Evolutionary conservation across 306 rosid genomes (phyloP).

Genomic region (Cucumis cinereus): DNA sequence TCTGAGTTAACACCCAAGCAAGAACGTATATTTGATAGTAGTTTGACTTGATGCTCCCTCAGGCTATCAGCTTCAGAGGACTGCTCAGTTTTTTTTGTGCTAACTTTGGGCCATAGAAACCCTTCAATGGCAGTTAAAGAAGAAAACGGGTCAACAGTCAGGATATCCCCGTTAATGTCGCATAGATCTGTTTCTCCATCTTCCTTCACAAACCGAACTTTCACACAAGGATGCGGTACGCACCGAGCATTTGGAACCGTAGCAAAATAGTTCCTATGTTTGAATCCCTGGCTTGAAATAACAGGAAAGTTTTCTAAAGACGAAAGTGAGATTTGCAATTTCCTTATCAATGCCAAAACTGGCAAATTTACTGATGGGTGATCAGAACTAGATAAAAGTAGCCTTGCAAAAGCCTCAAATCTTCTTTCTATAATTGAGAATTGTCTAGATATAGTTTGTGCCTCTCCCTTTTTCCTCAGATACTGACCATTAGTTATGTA

Average conservation of each 20-base stretch:
- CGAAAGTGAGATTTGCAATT: constrained; percentile 59
- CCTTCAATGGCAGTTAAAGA: constrained; percentile 59
- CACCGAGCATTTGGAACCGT: constrained; percentile 50
- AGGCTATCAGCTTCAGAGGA: constrained; percentile 26
- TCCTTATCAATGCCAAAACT: constrained; percentile 41
- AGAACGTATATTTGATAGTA: constrained; percentile 36
- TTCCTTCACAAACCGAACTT: constrained; percentile 59
- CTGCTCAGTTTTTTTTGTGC: constrained; percentile 16
- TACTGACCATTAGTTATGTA: constrained; percentile 55
- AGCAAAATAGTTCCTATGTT: constrained; percentile 51
- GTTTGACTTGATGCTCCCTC: constrained; percentile 32
- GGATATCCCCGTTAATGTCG: constrained; percentile 45
- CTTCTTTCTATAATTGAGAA: constrained; percentile 46
- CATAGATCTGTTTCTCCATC: constrained; percentile 55
- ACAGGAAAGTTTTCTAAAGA: constrained; percentile 86
- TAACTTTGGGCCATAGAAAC: constrained; percentile 69
- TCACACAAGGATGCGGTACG: constrained; percentile 54
- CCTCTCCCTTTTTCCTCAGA: constrained; percentile 26
- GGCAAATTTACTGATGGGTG: constrained; percentile 34
- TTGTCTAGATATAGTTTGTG: constrained; percentile 19
- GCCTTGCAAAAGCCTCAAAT: constrained; percentile 65
- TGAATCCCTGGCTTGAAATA: constrained; percentile 45
- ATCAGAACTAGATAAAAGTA: constrained; percentile 35
- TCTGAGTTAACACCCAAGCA: constrained; percentile 24
- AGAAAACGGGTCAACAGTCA: constrained; percentile 66